Evolutionary conservation across 225 moss, liverwort and hornwort genomes (phyloP).

Genomic region (Pseudisothecium myosuroides): DNA sequence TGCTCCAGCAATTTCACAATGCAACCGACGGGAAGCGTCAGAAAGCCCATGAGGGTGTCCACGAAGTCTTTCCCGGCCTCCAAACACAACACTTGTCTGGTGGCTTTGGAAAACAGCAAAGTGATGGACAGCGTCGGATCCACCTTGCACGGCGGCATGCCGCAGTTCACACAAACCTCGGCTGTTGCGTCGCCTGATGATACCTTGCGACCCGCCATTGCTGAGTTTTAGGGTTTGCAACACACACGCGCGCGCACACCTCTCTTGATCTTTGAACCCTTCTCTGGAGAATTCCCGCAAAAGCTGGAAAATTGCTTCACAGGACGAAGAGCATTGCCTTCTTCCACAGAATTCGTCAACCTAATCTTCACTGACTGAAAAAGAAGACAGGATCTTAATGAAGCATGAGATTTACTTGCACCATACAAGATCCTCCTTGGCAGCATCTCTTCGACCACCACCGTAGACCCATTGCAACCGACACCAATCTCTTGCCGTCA

Average conservation of each 20-base stretch:
- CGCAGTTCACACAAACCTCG: conserved; percentile 21
- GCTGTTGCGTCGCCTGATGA: neutral
- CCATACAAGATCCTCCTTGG: neutral
- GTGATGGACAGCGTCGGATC: conserved; percentile 23
- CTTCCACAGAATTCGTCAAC: neutral
- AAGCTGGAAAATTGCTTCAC: neutral
- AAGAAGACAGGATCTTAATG: neutral
- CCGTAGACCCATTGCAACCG: neutral
- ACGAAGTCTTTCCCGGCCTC: conserved; percentile 41
- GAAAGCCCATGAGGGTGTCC: conserved; percentile 39
- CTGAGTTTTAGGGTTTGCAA: neutral
- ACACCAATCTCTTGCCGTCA: neutral
- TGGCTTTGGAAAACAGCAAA: conserved; percentile 39
- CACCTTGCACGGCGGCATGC: conserved; percentile 24
- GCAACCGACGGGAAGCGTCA: conserved; percentile 35
- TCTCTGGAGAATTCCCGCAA: neutral
- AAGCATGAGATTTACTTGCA: neutral
- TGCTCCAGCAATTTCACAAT: conserved; percentile 27
- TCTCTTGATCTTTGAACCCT: neutral
- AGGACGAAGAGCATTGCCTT: neutral
- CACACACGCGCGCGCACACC: neutral
- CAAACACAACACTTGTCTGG: conserved; percentile 36
- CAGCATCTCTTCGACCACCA: neutral
- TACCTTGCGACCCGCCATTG: conserved; percentile 1
- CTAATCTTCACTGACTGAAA: neutral